Percentiles rank a stretch among this genome's conserved stretches.
Conservation (phyloP, 1,139 yeast species). For the Nakaseomyces glabratus region DNA sequence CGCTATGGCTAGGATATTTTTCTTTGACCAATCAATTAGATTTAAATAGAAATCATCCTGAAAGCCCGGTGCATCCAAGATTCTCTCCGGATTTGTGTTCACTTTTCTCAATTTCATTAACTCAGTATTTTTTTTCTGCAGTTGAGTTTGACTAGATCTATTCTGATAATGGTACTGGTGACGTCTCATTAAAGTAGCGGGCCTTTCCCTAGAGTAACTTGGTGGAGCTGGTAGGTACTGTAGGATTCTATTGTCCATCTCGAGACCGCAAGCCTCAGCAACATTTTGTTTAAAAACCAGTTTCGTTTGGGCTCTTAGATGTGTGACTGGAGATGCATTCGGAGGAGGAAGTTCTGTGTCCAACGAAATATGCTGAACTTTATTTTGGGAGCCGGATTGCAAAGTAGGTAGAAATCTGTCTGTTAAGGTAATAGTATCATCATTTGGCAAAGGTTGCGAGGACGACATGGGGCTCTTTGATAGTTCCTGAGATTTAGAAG, state of each 20-base stretch:
- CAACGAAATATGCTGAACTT: slow-evolving; percentile 22
- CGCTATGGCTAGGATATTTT: slow-evolving; percentile 82
- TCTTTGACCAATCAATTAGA: slow-evolving; percentile 78
- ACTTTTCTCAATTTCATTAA: slow-evolving; percentile 50
- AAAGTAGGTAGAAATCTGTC: slow-evolving; percentile 50
- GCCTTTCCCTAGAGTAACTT: slow-evolving; percentile 32
- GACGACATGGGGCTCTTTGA: background rate
- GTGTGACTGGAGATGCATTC: slow-evolving; percentile 41
- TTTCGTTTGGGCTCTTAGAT: slow-evolving; percentile 61
- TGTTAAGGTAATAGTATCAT: slow-evolving; percentile 15
- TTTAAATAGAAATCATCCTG: slow-evolving; percentile 89
- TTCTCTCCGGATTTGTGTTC: slow-evolving; percentile 85
- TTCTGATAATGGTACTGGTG: slow-evolving; percentile 24
- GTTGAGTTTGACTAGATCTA: slow-evolving; percentile 8
- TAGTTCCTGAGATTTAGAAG: slow-evolving; percentile 5
- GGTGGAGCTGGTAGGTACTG: slow-evolving; percentile 89
- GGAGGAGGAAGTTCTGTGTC: slow-evolving; percentile 35
- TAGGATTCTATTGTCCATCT: slow-evolving; percentile 72
- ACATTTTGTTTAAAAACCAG: slow-evolving; percentile 74
- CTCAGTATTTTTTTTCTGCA: slow-evolving; percentile 10
- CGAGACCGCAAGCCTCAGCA: slow-evolving; percentile 90
- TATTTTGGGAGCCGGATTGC: slow-evolving; percentile 34
- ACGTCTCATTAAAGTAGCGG: slow-evolving; percentile 24
- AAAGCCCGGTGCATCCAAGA: slow-evolving; percentile 92
- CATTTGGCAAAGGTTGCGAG: slow-evolving; percentile 6